These are phyloP conservation scores for Solanum peruvianum DNA, from an alignment of 257 asterid species.

Conservation along the genomic window DNA sequence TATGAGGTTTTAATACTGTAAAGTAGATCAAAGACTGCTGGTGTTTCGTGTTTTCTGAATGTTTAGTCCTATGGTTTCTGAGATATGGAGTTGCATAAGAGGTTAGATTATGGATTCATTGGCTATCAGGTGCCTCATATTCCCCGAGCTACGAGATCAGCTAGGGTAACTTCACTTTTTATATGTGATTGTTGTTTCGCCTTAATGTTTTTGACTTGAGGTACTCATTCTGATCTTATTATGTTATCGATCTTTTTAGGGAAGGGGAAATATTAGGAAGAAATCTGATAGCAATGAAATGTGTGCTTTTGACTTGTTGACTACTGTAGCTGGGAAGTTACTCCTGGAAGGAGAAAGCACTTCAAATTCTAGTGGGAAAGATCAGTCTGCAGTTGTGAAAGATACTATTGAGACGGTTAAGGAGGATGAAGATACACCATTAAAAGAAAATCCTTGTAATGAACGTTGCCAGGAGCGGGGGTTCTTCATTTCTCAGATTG, in stretches of 20 bases:
- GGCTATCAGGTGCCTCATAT: conserved; percentile 68
- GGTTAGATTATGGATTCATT: conserved; percentile 63
- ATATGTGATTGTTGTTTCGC: background rate
- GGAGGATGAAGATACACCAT: conserved; percentile 26
- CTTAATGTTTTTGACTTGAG: background rate
- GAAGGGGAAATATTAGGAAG: conserved; percentile 45
- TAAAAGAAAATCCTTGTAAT: conserved; percentile 21
- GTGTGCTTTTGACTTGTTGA: conserved; percentile 81
- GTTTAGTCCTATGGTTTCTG: conserved; percentile 43
- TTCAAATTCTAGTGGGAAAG: conserved; percentile 33
- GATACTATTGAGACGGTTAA: conserved; percentile 27
- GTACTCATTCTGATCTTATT: conserved; percentile 3
- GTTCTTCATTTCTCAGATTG: conserved; percentile 58
- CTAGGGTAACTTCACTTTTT: conserved; percentile 40
- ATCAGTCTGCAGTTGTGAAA: conserved; percentile 21
- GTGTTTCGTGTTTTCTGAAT: conserved; percentile 19
- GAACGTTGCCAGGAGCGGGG: conserved; percentile 30
- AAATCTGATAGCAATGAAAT: conserved; percentile 43
- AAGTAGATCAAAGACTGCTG: conserved; percentile 7
- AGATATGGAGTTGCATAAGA: conserved; percentile 77
- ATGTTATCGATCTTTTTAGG: conserved; percentile 32
- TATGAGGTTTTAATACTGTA: background rate
- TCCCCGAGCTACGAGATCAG: conserved; percentile 93
- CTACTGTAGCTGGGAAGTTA: conserved; percentile 79
- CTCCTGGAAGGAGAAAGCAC: conserved; percentile 37